Conservation (phyloP, 305 asterid genomes). For the Withania somnifera region DNA sequence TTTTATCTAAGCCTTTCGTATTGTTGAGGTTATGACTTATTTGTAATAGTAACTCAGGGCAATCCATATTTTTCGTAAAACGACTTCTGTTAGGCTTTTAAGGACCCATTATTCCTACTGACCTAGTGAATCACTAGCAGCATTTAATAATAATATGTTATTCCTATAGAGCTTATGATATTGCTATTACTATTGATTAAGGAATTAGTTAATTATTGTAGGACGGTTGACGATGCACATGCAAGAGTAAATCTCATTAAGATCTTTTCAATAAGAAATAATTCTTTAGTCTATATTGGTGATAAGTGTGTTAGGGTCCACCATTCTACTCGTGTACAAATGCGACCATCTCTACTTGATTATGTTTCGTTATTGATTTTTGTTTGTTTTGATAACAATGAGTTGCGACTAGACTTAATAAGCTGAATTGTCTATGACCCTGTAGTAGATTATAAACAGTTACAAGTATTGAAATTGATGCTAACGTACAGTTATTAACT, state of each 20-base stretch:
- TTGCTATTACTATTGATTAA: neutral
- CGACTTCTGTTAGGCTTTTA: constrained; percentile 19
- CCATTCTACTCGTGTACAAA: constrained; percentile 2
- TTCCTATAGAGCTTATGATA: constrained; percentile 4
- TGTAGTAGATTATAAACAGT: too few species aligned
- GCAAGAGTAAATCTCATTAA: constrained; percentile 27
- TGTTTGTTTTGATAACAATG: too few species aligned
- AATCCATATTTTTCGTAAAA: constrained; percentile 14
- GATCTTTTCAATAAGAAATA: neutral
- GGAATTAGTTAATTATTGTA: constrained; percentile 11
- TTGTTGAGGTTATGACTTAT: neutral
- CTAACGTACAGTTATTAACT: too few species aligned
- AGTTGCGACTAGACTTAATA: neutral
- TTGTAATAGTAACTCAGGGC: constrained; percentile 7
- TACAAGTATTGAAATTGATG: too few species aligned
- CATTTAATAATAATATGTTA: too few species aligned
- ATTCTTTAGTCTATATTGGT: neutral
- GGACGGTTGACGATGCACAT: constrained; percentile 39
- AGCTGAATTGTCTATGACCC: neutral
- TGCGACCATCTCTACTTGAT: neutral
- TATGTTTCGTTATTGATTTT: neutral
- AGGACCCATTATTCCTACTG: constrained; percentile 18
- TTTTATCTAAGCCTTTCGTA: neutral
- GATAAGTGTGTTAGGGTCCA: neutral
- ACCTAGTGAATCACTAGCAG: neutral